Percentiles rank a stretch among this genome's conserved stretches.
phyloP scores from a whole-genome alignment of 768 basidiomycete genomes.

The Dioszegia hungarica region DNA sequence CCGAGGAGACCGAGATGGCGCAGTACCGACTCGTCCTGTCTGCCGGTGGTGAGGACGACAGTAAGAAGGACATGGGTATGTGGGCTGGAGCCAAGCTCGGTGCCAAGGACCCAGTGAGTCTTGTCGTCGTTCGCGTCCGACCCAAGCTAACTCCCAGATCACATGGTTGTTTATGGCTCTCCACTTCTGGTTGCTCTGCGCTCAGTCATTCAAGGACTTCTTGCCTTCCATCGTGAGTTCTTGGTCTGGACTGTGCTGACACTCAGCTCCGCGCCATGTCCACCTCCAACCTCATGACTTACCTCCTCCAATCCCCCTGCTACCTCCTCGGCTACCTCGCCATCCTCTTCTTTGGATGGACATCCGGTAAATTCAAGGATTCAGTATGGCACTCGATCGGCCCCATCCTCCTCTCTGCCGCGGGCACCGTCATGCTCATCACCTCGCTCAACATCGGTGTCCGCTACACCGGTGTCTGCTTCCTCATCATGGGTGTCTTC shows the following conservation, averaged over 20 bases:
- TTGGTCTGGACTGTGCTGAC: neutral
- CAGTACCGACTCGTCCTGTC: slow-evolving; percentile 22
- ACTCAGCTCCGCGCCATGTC: slow-evolving; percentile 2
- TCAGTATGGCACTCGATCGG: slow-evolving; percentile 14
- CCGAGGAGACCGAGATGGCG: slow-evolving; percentile 17
- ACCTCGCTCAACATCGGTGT: slow-evolving; percentile 12
- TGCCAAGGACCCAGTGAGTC: slow-evolving; percentile 4
- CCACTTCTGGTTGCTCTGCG: slow-evolving; percentile 9
- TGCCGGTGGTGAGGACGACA: slow-evolving; percentile 18
- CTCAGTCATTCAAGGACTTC: slow-evolving; percentile 22
- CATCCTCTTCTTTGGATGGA: slow-evolving; percentile 8
- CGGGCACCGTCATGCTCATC: slow-evolving; percentile 15
- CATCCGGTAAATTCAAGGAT: slow-evolving; percentile 11
- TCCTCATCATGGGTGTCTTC: slow-evolving; percentile 18
- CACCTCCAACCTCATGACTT: slow-evolving; percentile 7
- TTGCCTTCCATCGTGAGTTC: slow-evolving; percentile 11
- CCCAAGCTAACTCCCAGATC: neutral
- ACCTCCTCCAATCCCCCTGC: slow-evolving; percentile 8
- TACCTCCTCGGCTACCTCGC: slow-evolving; percentile 12
- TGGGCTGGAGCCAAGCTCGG: slow-evolving; percentile 11
- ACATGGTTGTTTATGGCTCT: slow-evolving; percentile 11
- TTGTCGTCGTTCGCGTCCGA: neutral
- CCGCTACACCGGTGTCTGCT: slow-evolving; percentile 17
- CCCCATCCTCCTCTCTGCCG: slow-evolving; percentile 10
- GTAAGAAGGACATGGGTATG: neutral